Evolutionary conservation across 1,284 basidiomycete species (phyloP).

Genomic region (Bondarzewia mesenterica): DNA sequence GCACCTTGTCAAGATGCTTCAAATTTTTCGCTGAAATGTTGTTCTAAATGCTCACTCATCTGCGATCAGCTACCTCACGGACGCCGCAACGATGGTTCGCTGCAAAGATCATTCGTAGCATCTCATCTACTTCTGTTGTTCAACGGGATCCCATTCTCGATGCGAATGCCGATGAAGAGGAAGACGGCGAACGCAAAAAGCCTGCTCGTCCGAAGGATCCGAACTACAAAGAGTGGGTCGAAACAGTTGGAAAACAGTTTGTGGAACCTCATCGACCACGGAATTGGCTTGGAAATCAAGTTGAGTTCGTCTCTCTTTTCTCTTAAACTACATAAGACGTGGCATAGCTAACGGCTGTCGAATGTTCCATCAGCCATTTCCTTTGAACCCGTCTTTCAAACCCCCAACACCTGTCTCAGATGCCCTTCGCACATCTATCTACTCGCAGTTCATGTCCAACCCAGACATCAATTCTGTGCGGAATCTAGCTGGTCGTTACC

Average conservation of each 20-base stretch:
- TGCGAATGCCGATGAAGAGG: constrained; percentile 2
- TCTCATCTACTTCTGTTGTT: constrained; percentile 13
- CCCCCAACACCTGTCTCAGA: constrained; percentile 72
- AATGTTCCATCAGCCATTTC: constrained; percentile 55
- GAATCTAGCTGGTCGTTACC: constrained; percentile 47
- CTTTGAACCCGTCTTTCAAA: constrained; percentile 72
- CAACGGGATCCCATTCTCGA: background rate
- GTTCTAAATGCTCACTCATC: constrained; percentile 23
- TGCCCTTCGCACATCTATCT: constrained; percentile 44
- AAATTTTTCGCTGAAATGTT: constrained; percentile 18
- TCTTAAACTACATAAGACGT: constrained; percentile 9
- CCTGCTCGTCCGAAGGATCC: constrained; percentile 13
- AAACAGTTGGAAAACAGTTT: constrained; percentile 27
- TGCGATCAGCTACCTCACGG: constrained; percentile 19
- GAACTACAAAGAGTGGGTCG: constrained; percentile 27
- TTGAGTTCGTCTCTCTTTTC: constrained; percentile 31
- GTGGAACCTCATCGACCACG: constrained; percentile 32
- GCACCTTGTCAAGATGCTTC: constrained; percentile 11
- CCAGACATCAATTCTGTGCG: constrained; percentile 53
- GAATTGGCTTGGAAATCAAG: constrained; percentile 50
- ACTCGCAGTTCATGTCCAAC: constrained; percentile 45
- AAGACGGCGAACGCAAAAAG: background rate
- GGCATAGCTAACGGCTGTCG: constrained; percentile 9
- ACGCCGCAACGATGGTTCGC: constrained; percentile 10
- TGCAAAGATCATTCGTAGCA: constrained; percentile 5